Percentiles rank a stretch among this genome's conserved stretches.
These are phyloP conservation scores for Ceratobasidium sp. DNA, from an alignment of 1,284 basidiomycete genomes.

Conservation along the genomic window DNA sequence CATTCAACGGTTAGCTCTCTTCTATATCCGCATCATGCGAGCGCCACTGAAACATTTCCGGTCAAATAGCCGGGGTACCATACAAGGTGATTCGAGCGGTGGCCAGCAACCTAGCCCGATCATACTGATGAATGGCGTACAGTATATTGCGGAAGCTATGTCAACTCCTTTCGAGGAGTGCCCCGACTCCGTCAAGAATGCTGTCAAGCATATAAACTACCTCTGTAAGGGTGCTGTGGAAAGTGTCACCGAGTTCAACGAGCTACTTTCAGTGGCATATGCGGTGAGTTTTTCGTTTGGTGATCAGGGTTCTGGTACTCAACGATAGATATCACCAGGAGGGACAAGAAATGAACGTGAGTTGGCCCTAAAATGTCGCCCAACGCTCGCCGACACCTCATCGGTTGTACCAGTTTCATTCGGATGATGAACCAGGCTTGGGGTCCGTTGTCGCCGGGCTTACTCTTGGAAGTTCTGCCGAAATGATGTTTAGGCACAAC, in stretches of 20 bases:
- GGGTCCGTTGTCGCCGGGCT: constrained; percentile 35
- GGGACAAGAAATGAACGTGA: constrained; percentile 45
- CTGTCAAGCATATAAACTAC: constrained; percentile 16
- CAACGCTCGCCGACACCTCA: neutral
- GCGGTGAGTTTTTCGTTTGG: constrained; percentile 10
- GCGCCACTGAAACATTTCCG: neutral
- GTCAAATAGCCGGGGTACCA: constrained; percentile 31
- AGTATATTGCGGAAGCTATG: constrained; percentile 38
- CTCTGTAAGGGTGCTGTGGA: constrained; percentile 24
- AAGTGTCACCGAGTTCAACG: constrained; percentile 13
- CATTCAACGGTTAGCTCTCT: constrained; percentile 31
- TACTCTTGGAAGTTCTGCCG: constrained; percentile 31
- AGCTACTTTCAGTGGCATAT: constrained; percentile 39
- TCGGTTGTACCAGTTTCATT: constrained; percentile 32
- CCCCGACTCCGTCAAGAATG: constrained; percentile 16
- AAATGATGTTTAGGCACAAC: constrained; percentile 39
- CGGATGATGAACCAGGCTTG: constrained; percentile 38
- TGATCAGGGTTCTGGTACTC: no score
- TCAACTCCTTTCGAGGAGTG: constrained; percentile 40
- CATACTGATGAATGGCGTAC: neutral
- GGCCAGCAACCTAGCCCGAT: neutral
- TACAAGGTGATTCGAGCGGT: constrained; percentile 29
- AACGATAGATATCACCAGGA: constrained; percentile 6
- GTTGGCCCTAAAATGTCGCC: neutral
- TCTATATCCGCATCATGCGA: neutral